These are phyloP conservation scores for Metschnikowia rubicola DNA, from an alignment of 805 yeast species.

Conservation along the genomic window DNA sequence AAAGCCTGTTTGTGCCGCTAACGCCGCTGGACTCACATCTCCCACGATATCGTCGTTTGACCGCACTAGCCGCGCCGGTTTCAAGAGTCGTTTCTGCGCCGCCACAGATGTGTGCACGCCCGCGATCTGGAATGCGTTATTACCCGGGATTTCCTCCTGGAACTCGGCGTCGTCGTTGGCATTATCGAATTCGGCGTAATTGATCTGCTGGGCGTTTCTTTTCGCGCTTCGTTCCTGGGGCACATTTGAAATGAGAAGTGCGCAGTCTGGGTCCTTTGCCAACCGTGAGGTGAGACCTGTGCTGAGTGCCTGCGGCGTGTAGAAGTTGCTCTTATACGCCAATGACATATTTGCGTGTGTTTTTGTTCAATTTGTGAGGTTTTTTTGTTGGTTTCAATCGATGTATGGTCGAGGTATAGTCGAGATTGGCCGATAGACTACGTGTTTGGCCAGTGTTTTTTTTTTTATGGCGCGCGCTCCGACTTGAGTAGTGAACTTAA, in stretches of 20 bases:
- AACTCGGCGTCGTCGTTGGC: slow-evolving; percentile 47
- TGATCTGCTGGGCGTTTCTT: slow-evolving; percentile 64
- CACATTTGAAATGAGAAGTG: slow-evolving; percentile 63
- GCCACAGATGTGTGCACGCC: slow-evolving; percentile 34
- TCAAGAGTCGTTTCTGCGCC: slow-evolving; percentile 28
- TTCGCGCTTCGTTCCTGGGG: slow-evolving; percentile 77
- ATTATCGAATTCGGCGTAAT: slow-evolving; percentile 78
- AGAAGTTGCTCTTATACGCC: slow-evolving; percentile 18
- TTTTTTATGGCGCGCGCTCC: too few species aligned
- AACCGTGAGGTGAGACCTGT: slow-evolving; percentile 73
- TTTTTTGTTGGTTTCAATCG: background rate
- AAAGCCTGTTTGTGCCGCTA: slow-evolving; percentile 1
- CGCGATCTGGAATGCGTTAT: slow-evolving; percentile 14
- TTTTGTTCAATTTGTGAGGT: background rate
- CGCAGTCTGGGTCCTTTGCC: slow-evolving; percentile 62
- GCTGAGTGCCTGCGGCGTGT: slow-evolving; percentile 72
- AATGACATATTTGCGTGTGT: slow-evolving; percentile 7
- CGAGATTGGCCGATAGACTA: too few species aligned
- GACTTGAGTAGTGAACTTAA: too few species aligned
- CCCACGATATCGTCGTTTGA: slow-evolving; percentile 3
- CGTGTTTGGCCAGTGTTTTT: too few species aligned
- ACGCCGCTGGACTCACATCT: slow-evolving; percentile 3
- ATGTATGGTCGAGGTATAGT: too few species aligned
- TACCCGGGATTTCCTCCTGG: slow-evolving; percentile 24
- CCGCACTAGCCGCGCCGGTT: slow-evolving; percentile 16